Base-by-base conservation (phyloP, 164 flowering plant species). In the Berberis vulgaris region DNA sequence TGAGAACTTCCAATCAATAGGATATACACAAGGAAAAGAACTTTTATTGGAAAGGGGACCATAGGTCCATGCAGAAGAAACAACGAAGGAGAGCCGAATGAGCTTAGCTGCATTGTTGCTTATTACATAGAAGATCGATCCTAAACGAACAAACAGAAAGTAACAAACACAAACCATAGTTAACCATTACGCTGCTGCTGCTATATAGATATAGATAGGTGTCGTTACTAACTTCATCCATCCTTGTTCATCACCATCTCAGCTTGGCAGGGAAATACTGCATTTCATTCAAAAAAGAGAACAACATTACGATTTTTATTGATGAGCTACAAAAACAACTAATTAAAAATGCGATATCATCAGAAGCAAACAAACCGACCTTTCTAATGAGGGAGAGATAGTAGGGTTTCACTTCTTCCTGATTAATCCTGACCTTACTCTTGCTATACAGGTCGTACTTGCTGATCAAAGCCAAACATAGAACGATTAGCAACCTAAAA, bases 401-500 rank as follows among this genome's bases (percentile, higher is more conserved):
- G 66, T 79, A 57, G 2, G 60, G 60, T 4, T 57, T 57, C 59
- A 76, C 82, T 65, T 72, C 68, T 39, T 57, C 60, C 43, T 41
- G 43, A 0, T 57, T 57, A 58, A 79, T 54, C 61, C 67, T 70
- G 13, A 74, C 82, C 59, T 79, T 76, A 73, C 82, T 76, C 67
- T 79, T 76, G 72, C 76, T 79, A 52, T 79, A 79, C n/a, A 79
- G 76, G 64, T 79, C 82, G 57, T 76, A 79, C 47, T 79, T 79
- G 75, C 82, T 79, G 76, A 26, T 26, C 45, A 6, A 13, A 38
- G 7, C 10, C 3, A 47, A 47, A 7, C 7, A 47, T 6, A 47
- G 7, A 7, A 47, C 10, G 50, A 47, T 9, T 2, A 43, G 41
- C 39, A 56, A 6, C 12, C 3, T 10, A 10, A 52, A 52, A 11